Percentiles rank a stretch among this genome's conserved stretches.
phyloP scores from a whole-genome alignment of 164 flowering plant species.

The Dillenia suffruticosa region DNA sequence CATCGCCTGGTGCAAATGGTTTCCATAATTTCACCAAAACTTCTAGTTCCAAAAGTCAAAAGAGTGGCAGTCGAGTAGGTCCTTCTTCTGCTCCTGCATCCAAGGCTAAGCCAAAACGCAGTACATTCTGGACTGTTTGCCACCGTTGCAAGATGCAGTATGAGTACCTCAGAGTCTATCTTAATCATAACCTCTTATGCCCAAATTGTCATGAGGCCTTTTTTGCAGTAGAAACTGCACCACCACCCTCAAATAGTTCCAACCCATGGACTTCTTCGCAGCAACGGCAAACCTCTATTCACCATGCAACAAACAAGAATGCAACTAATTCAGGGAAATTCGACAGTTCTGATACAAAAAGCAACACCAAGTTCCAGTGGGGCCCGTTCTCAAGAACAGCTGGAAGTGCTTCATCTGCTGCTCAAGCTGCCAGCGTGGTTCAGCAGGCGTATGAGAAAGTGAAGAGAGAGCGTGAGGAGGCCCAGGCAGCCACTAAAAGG shows the following conservation, averaged over 20 bases:
- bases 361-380: constrained; percentile 44
- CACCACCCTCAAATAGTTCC: constrained; percentile 36
- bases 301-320: constrained; percentile 25
- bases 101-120: constrained; percentile 29
- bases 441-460: constrained; percentile 68
- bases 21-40: constrained; percentile 42
- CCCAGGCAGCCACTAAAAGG: constrained; percentile 61
- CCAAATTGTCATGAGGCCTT: constrained; percentile 72
- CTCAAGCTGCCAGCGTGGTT: constrained; percentile 60
- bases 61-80: constrained; percentile 20
- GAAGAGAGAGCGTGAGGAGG: constrained; percentile 65
- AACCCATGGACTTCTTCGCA: constrained; percentile 38
- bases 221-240: constrained; percentile 54
- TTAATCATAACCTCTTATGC: constrained; percentile 66
- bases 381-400: constrained; percentile 44
- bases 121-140: constrained; percentile 80
- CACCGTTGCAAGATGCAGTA: constrained; percentile 70
- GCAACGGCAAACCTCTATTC: constrained; percentile 27
- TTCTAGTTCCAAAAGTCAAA: constrained; percentile 30
- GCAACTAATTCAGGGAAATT: constrained; percentile 19
- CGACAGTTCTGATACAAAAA: constrained; percentile 21
- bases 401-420: constrained; percentile 42
- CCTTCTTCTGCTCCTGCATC: constrained; percentile 31
- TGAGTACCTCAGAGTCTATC: constrained; percentile 65
- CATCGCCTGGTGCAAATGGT: constrained; percentile 39